Evolutionary conservation across 768 basidiomycete species (phyloP), one percentile per base, ranked within the genome.

Genomic region (Naganishia friedmannii): DNA sequence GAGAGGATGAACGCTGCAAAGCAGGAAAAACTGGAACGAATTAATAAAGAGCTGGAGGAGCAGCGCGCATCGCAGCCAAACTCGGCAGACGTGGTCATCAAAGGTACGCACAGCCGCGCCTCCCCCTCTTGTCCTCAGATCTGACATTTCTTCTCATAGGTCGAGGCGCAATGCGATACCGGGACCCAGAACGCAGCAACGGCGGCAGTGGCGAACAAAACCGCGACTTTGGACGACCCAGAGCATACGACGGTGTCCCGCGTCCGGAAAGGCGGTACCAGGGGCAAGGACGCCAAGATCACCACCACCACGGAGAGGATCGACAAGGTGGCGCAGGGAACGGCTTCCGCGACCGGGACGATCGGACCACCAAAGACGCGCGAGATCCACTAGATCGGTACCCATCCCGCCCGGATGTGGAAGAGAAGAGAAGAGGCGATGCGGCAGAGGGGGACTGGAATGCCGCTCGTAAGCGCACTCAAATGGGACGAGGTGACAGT

Each of bases 91-190:
- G 77, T 78, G 19, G 77, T 78, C 8, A 78, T 75, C 68, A 81
- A 79, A 69, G 78, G 80, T 79, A n/a, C n/a, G n/a, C n/a, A n/a
- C n/a, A 65, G 58, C 75, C 72, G 4, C 3, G 2, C 5, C 8
- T 5, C 39, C 29, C 37, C 8, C 10, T 37, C n/a, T 13, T 21
- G 17, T 15, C n/a, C 23, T 53, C 19, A 26, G 34, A 19, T 32
- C 32, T 60, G 26, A 53, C n/a, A 42, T 28, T 42, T 7, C 15
- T 19, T 26, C 57, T 17, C 51, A 8, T 55, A 80, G 79, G 79
- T 12, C 74, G 79, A 60, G 79, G 79, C 15, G 66, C 77, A 19
- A 80, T 80, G 79, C 70, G 77, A 8, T 80, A 78, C 55, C 69
- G 77, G 0, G 79, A 80, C 67, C 79, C 78, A 0, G 79, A 80